phyloP scores from a whole-genome alignment of 371 early-diverging fungal genomes.

The Rhizopus stolonifer region DNA sequence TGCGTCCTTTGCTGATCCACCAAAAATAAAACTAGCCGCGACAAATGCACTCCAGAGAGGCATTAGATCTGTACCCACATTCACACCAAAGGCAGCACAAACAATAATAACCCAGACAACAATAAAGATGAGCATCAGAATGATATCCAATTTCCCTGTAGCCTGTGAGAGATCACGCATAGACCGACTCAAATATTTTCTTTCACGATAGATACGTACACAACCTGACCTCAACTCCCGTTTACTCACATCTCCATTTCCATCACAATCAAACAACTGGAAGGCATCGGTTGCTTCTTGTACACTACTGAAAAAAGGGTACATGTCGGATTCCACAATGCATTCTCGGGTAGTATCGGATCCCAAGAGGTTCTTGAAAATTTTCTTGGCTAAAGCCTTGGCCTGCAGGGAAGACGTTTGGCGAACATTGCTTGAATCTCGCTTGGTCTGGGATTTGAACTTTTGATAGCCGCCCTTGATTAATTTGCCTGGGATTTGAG shows the following conservation, averaged over 20 bases:
- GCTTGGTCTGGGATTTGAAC: conserved; percentile 10
- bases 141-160: conserved; percentile 63
- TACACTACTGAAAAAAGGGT: conserved; percentile 57
- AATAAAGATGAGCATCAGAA: conserved; percentile 53
- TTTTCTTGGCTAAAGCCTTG: conserved; percentile 46
- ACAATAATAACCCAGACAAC: conserved; percentile 39
- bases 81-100: conserved; percentile 57
- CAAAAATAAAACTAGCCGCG: conserved; percentile 65
- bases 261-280: conserved; percentile 67
- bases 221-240: conserved; percentile 62
- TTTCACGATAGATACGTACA: conserved; percentile 60
- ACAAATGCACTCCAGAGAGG: conserved; percentile 58
- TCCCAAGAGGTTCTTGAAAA: conserved; percentile 42
- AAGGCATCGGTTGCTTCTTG: conserved; percentile 69
- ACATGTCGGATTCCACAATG: conserved; percentile 48
- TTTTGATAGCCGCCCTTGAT: conserved; percentile 29
- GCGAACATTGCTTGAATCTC: background rate
- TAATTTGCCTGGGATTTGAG: conserved; percentile 34
- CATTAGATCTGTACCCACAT: conserved; percentile 60
- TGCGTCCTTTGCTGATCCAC: conserved; percentile 59
- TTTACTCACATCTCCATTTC: conserved; percentile 66
- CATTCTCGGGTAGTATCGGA: conserved; percentile 34
- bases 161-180: conserved; percentile 69
- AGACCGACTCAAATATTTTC: conserved; percentile 54
- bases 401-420: conserved; percentile 43